Evolutionary conservation across 2,329 filamentous ascomycete genomes (phyloP).

Genomic region (Stagonosporopsis rhizophila): DNA sequence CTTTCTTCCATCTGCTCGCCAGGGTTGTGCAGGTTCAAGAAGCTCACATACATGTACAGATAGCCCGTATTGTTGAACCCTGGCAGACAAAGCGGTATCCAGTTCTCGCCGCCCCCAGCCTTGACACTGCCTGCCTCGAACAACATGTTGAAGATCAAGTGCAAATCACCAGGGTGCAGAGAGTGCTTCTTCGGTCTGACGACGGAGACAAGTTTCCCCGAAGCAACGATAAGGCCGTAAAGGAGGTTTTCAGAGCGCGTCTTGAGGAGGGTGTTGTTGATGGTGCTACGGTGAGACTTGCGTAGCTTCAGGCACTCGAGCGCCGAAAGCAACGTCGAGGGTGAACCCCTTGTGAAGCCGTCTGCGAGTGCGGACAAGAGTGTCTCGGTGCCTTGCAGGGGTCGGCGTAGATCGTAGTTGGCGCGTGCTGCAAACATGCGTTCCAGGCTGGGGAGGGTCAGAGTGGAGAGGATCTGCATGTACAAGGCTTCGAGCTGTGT

Average conservation of each 20-base stretch:
- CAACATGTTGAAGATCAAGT: slow-evolving; percentile 98
- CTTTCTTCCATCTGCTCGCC: slow-evolving; percentile 54
- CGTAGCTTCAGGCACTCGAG: slow-evolving; percentile 92
- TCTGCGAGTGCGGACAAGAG: slow-evolving; percentile 91
- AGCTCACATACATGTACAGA: slow-evolving; percentile 99
- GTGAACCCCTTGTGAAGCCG: slow-evolving; percentile 91
- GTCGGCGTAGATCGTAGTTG: slow-evolving; percentile 90
- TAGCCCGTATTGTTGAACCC: slow-evolving; percentile 98
- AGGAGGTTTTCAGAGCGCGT: slow-evolving; percentile 78
- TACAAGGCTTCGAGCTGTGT: slow-evolving; percentile 92
- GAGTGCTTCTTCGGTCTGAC: slow-evolving; percentile 94
- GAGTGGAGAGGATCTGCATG: slow-evolving; percentile 96
- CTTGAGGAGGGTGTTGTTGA: slow-evolving; percentile 88
- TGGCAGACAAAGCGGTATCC: slow-evolving; percentile 94
- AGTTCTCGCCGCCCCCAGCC: slow-evolving; percentile 92
- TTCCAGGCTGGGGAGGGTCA: slow-evolving; percentile 85
- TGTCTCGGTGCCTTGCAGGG: slow-evolving; percentile 88
- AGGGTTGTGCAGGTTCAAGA: slow-evolving; percentile 70
- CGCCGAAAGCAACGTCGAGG: slow-evolving; percentile 85
- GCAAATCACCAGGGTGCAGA: slow-evolving; percentile 91
- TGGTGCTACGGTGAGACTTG: slow-evolving; percentile 82
- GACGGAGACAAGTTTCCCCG: slow-evolving; percentile 91
- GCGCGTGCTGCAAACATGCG: slow-evolving; percentile 89
- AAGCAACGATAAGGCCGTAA: slow-evolving; percentile 92
- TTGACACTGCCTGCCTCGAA: slow-evolving; percentile 94